Base-by-base conservation (phyloP, 352 stramenopile genomes). In the Phytophthora pinifolia region DNA sequence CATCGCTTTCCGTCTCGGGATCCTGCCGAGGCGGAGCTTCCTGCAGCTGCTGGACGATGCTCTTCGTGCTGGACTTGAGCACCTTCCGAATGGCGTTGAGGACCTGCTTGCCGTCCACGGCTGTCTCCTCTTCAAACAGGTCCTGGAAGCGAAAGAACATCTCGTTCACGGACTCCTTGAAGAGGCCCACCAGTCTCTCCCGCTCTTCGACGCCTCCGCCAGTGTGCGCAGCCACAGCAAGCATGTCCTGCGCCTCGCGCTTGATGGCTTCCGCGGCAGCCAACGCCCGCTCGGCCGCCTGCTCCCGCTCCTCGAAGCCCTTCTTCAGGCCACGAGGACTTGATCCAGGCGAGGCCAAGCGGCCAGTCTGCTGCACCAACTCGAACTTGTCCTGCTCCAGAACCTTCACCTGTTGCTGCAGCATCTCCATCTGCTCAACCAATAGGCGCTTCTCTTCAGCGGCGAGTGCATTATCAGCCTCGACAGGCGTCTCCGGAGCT, bases 131-230 rank as follows among this genome's bases (percentile, higher is more conserved):
- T 60, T 92, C 83, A 47, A 92, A 90, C 29, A 86, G 59, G 25
- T 92, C 83, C 37, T 92, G 79, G 47, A 92, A 89, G 4, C 76
- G 83, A 59, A 85, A 90, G 49, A 90, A 90, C 70, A 92, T 86
- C 13, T 90, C 79, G 55, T 89, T 92, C 50, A 90, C 72, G 0
- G 72, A 63, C 43, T 90, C 77, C 41, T 92, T 92, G 63, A 90
- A 89, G 39, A 92, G 52, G 10, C 38, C 61, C 36, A 80, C 62
- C 9, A 88, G 46, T 35, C 49, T 54, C 36, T 82, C 67, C 10
- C 75, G 71, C 20, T 79, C 57, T 6, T 65, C 51, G 0, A 42
- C 32, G 32, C 27, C 48, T 22, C 49, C 59, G 25, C 29, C 63
- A 44, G 46, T 59, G 30, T 62, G 54, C n/a, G 38, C 37, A 31